Conservation (phyloP, 2,329 filamentous ascomycete genomes). For the Monosporascus sp. region DNA sequence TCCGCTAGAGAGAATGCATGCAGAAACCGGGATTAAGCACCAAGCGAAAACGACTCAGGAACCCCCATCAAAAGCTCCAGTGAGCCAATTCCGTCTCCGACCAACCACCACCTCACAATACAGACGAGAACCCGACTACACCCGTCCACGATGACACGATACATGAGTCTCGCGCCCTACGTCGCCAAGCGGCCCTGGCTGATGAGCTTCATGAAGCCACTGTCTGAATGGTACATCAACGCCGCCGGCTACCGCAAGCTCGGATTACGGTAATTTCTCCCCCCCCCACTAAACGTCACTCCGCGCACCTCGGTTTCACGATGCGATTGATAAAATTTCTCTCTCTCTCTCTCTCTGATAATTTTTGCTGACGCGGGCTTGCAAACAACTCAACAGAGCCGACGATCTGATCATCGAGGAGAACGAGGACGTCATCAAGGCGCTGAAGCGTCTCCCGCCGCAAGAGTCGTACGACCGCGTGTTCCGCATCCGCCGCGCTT, state of each 20-base stretch:
- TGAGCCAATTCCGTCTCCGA: not conserved
- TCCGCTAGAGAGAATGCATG: no score
- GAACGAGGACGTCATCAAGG: constrained; percentile 76
- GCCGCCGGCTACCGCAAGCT: constrained; percentile 90
- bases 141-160: constrained; percentile 24
- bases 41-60: no score
- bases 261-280: constrained; percentile 67
- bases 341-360: not conserved
- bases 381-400: constrained; percentile 52
- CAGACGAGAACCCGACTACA: constrained; percentile 7
- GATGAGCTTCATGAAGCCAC: constrained; percentile 68
- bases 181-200: constrained; percentile 85
- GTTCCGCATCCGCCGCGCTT: constrained; percentile 91
- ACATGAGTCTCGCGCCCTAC: constrained; percentile 67
- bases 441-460: constrained; percentile 82
- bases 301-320: not conserved
- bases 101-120: not conserved
- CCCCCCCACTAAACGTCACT: not conserved
- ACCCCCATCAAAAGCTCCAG: no score
- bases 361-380: not conserved
- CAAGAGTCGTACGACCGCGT: constrained; percentile 95
- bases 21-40: no score
- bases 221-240: constrained; percentile 84
- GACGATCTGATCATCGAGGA: constrained; percentile 96
- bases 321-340: not conserved